These are phyloP conservation scores for Crepidotus variabilis DNA, from an alignment of 768 basidiomycete genomes.

Conservation along the genomic window DNA sequence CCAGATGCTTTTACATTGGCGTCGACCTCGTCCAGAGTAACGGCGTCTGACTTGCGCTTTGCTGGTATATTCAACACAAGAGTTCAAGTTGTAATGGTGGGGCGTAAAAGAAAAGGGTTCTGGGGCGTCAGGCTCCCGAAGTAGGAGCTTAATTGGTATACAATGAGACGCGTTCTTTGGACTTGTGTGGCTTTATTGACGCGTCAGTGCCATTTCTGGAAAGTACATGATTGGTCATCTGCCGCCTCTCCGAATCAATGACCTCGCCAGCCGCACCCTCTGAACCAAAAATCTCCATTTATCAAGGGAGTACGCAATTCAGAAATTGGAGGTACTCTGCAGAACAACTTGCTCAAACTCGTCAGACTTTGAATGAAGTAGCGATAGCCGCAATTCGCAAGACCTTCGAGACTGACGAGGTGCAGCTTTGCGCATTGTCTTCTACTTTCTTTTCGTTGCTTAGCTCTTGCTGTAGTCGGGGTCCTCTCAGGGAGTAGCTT, in stretches of 20 bases:
- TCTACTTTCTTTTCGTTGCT: conserved; percentile 10
- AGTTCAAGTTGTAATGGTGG: not conserved
- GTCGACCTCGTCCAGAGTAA: conserved; percentile 9
- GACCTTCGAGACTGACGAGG: conserved; percentile 80
- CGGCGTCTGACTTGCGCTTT: conserved; percentile 40
- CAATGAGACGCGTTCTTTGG: conserved; percentile 11
- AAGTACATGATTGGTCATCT: not conserved
- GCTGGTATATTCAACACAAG: conserved; percentile 24
- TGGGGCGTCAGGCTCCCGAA: not conserved
- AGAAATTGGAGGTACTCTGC: conserved; percentile 87
- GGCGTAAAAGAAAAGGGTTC: not conserved
- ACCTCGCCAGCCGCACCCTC: not conserved
- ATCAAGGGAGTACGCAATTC: conserved; percentile 78
- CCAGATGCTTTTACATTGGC: conserved; percentile 13
- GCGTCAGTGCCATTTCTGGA: conserved; percentile 4
- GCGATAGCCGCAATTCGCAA: conserved; percentile 74
- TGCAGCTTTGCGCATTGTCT: conserved; percentile 26
- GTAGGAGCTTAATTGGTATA: conserved; percentile 6
- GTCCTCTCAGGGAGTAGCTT: conserved; percentile 67
- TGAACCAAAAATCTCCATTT: conserved; percentile 43
- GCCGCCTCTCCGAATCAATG: not conserved
- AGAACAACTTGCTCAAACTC: conserved; percentile 54
- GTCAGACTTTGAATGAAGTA: conserved; percentile 65
- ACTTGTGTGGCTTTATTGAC: conserved; percentile 16
- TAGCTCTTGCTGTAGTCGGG: conserved; percentile 49